These are phyloP conservation scores for Yarrowia hollandica DNA, from an alignment of 805 yeast genomes.

Conservation along the genomic window DNA sequence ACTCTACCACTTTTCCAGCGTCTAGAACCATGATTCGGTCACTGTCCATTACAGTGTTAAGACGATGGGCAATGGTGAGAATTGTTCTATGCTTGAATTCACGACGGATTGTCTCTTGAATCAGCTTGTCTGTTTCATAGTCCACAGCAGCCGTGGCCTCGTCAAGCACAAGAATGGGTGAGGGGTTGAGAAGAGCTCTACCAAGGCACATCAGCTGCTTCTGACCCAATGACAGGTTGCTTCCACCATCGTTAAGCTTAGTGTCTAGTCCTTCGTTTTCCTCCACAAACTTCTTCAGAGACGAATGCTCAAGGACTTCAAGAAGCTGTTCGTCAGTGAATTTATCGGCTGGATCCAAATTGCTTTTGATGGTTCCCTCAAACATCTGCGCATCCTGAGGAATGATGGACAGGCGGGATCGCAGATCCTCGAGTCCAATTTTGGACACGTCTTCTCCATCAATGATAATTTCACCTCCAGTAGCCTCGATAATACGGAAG, in stretches of 20 bases:
- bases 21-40: constrained; percentile 74
- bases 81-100: constrained; percentile 71
- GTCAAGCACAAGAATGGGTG: constrained; percentile 71
- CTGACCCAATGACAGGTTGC: constrained; percentile 79
- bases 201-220: constrained; percentile 77
- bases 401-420: constrained; percentile 72
- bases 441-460: constrained; percentile 68
- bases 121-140: constrained; percentile 70
- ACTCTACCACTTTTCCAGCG: constrained; percentile 68
- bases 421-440: constrained; percentile 65
- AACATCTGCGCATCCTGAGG: constrained; percentile 90
- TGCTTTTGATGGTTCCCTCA: constrained; percentile 72
- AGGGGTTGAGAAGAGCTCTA: constrained; percentile 67
- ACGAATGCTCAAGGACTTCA: constrained; percentile 61
- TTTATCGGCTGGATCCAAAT: constrained; percentile 72
- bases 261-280: constrained; percentile 44
- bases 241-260: constrained; percentile 65
- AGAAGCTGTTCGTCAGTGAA: constrained; percentile 60
- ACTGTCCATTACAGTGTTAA: constrained; percentile 77
- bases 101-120: constrained; percentile 70
- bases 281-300: constrained; percentile 53
- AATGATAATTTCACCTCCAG: constrained; percentile 54
- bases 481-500: constrained; percentile 64
- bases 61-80: constrained; percentile 79
- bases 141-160: constrained; percentile 84